Percentiles rank a stretch among this genome's conserved stretches.
phyloP scores from a whole-genome alignment of 441 rosid species.

The Adansonia grandidieri region DNA sequence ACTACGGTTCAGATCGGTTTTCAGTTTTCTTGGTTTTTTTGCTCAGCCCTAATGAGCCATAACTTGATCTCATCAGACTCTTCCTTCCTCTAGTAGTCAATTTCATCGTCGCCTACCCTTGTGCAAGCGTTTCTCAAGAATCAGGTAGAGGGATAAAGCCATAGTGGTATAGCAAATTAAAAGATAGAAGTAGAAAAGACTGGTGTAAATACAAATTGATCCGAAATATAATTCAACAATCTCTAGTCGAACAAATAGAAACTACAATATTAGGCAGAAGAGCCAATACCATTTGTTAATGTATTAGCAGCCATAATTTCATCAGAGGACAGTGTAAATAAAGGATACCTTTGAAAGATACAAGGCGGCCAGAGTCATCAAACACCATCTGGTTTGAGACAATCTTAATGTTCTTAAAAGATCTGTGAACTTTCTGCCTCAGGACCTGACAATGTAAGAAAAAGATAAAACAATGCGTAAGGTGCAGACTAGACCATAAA shows the following conservation, averaged over 20 bases:
- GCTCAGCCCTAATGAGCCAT: background rate
- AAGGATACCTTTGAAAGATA: conserved; percentile 73
- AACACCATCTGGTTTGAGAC: conserved; percentile 84
- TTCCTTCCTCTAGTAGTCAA: conserved; percentile 6
- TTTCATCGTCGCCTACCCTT: background rate
- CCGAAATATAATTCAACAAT: background rate
- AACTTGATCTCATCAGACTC: background rate
- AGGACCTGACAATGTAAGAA: conserved; percentile 55
- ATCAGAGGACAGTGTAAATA: background rate
- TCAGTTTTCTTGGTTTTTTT: no score
- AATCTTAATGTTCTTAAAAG: conserved; percentile 71
- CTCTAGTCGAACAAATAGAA: conserved; percentile 9
- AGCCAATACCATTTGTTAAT: background rate
- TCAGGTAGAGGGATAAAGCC: background rate
- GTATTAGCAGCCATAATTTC: conserved; percentile 2
- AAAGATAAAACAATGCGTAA: background rate
- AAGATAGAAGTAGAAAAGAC: background rate
- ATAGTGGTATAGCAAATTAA: conserved; percentile 9
- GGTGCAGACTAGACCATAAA: conserved; percentile 16
- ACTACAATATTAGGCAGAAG: conserved; percentile 10
- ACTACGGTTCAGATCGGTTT: no score
- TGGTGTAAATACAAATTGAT: background rate
- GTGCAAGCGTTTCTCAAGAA: background rate
- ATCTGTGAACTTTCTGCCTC: conserved; percentile 76
- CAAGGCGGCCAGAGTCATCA: conserved; percentile 54